Percentiles rank a stretch among this genome's conserved stretches.
Conservation (phyloP, 176 grass and related monocot species). For the Leersia perrieri region DNA sequence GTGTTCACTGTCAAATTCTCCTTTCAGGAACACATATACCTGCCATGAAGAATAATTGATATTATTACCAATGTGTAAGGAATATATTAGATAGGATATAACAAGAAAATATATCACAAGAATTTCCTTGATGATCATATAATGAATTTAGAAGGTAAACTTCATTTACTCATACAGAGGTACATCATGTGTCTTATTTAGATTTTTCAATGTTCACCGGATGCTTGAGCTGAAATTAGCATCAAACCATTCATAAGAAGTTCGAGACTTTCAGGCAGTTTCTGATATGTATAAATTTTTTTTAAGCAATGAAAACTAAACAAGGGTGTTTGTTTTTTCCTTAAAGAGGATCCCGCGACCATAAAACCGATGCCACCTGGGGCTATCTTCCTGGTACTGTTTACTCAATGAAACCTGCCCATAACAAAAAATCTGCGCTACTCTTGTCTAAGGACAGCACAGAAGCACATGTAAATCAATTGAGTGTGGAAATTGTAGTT, state of each 20-base stretch:
- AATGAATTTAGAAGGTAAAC: background rate
- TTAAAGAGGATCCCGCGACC: background rate
- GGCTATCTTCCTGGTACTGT: too few species aligned
- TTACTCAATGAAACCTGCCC: too few species aligned
- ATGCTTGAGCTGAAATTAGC: constrained; percentile 5
- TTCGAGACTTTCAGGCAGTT: background rate
- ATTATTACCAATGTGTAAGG: constrained; percentile 6
- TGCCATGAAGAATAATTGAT: constrained; percentile 35
- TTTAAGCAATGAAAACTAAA: constrained; percentile 1
- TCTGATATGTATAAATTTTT: background rate
- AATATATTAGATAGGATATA: background rate
- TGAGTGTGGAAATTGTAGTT: background rate
- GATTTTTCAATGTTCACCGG: background rate
- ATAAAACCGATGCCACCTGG: too few species aligned
- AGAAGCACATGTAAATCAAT: background rate
- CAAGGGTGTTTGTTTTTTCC: background rate
- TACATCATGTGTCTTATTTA: background rate
- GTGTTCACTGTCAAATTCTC: constrained; percentile 49
- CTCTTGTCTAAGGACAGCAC: background rate
- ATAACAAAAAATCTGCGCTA: background rate
- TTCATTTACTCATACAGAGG: background rate
- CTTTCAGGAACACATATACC: constrained; percentile 86
- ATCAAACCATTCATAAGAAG: background rate
- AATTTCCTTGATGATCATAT: background rate
- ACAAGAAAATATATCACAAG: background rate